These are phyloP conservation scores for Candida sojae DNA, from an alignment of 1,139 yeast species.

Conservation along the genomic window DNA sequence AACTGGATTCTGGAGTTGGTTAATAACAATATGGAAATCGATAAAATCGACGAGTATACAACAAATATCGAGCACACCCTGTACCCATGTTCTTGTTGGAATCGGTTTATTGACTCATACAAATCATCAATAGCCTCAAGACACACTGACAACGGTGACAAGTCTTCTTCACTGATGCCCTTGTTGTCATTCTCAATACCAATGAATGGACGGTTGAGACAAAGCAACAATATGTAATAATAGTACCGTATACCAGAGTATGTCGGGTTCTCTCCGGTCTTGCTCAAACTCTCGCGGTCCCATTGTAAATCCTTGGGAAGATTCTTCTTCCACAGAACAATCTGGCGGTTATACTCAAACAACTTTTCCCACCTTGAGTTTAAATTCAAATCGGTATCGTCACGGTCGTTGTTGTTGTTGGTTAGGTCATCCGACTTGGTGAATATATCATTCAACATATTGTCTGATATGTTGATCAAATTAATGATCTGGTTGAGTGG, in stretches of 20 bases:
- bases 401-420: slow-evolving; percentile 19
- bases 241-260: slow-evolving; percentile 55
- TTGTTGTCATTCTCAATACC: slow-evolving; percentile 22
- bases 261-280: slow-evolving; percentile 52
- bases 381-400: slow-evolving; percentile 33
- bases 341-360: slow-evolving; percentile 47
- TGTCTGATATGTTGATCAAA: slow-evolving; percentile 53
- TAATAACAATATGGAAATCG: slow-evolving; percentile 46
- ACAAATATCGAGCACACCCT: slow-evolving; percentile 47
- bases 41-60: slow-evolving; percentile 49
- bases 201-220: slow-evolving; percentile 62
- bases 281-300: slow-evolving; percentile 42
- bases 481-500: slow-evolving; percentile 50
- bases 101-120: slow-evolving; percentile 37
- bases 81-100: slow-evolving; percentile 42
- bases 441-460: slow-evolving; percentile 56
- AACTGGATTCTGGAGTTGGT: slow-evolving; percentile 32
- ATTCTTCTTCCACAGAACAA: slow-evolving; percentile 50
- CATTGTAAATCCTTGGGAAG: slow-evolving; percentile 53
- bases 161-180: slow-evolving; percentile 10
- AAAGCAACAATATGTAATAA: slow-evolving; percentile 56
- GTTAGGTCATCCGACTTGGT: slow-evolving; percentile 26
- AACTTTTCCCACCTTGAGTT: slow-evolving; percentile 39
- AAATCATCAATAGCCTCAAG: slow-evolving; percentile 45
- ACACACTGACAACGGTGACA: slow-evolving; percentile 38